Evolutionary conservation across 2,329 filamentous ascomycete species (phyloP), one percentile per base, ranked within the genome.

Genomic region (Fusarium sp.): DNA sequence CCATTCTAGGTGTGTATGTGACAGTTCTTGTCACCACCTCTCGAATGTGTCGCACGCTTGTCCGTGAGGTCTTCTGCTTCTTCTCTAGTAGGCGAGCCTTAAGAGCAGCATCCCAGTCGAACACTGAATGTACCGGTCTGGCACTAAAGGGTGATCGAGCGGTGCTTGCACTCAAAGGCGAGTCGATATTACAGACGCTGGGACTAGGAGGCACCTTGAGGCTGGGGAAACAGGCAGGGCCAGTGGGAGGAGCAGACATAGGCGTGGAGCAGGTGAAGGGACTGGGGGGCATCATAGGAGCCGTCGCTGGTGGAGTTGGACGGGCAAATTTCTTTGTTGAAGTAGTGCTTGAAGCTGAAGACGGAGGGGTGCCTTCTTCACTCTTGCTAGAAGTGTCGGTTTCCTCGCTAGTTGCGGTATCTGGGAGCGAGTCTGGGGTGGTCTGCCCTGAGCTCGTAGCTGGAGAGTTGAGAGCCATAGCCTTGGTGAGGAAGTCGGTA

Each of bases 21-120:
- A 98, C 94, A 22, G 95, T 98, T 76, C 95, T 90, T n/a, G 95
- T 98, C 60, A 98, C 93, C 9, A 98, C 94, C 82, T 98, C 95
- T 62, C 94, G 88, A 66, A 98, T 94, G 79, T 92, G 88, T 69
- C 91, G 89, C 64, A 91, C 86, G 77, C 87, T 91, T 38, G 91
- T 90, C 74, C 87, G 88, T 45, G 89, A 85, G 22, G 87, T 80
- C 80, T 89, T 89, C 72, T 87, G 88, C 77, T 87, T 85, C 80
- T 85, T 86, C 79, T 92, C 92, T 68, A 89, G 87, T 77, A 90
- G 91, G 58, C 90, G 87, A 51, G 88, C 87, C 83, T 92, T 94
- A 77, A 91, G 87, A 13, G 92, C 92, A 11, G 90, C 84, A 67
- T 93, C 92, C 93, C 93, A 95, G 80, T 96, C 93, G 72, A 93